These are phyloP conservation scores for Fusarium sp. DNA, from an alignment of 2,329 filamentous ascomycete species.

Conservation along the genomic window DNA sequence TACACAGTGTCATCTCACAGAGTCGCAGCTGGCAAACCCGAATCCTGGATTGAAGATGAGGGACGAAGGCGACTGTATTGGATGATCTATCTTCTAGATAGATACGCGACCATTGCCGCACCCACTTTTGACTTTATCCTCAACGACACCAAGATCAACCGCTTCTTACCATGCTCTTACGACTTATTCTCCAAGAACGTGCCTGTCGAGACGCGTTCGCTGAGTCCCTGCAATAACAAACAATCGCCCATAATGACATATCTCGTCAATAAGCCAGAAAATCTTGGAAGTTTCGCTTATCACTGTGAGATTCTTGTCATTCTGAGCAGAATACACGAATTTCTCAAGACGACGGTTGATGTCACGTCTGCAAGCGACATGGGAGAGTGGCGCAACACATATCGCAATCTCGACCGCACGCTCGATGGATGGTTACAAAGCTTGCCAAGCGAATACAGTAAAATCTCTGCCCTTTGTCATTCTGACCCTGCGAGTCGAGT, in stretches of 20 bases:
- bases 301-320: slow-evolving; percentile 60
- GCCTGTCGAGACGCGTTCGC: slow-evolving; percentile 56
- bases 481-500: slow-evolving; percentile 60
- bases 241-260: slow-evolving; percentile 44
- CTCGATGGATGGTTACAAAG: slow-evolving; percentile 58
- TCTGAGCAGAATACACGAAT: slow-evolving; percentile 58
- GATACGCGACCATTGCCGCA: slow-evolving; percentile 59
- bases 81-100: slow-evolving; percentile 60
- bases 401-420: slow-evolving; percentile 55
- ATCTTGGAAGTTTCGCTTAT: slow-evolving; percentile 60
- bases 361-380: slow-evolving; percentile 55
- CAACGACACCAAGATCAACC: slow-evolving; percentile 55
- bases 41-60: slow-evolving; percentile 61
- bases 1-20: slow-evolving; percentile 53
- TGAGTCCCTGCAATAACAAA: slow-evolving; percentile 44
- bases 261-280: slow-evolving; percentile 56
- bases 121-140: slow-evolving; percentile 58
- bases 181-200: slow-evolving; percentile 59
- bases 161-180: slow-evolving; percentile 58
- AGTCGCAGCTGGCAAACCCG: slow-evolving; percentile 53
- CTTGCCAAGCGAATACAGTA: slow-evolving; percentile 59
- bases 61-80: slow-evolving; percentile 57
- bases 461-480: slow-evolving; percentile 60
- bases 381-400: slow-evolving; percentile 57
- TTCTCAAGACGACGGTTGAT: slow-evolving; percentile 57